These are phyloP conservation scores for Wallacemonas sp. DNA, from an alignment of 208 protist species.

Conservation along the genomic window DNA sequence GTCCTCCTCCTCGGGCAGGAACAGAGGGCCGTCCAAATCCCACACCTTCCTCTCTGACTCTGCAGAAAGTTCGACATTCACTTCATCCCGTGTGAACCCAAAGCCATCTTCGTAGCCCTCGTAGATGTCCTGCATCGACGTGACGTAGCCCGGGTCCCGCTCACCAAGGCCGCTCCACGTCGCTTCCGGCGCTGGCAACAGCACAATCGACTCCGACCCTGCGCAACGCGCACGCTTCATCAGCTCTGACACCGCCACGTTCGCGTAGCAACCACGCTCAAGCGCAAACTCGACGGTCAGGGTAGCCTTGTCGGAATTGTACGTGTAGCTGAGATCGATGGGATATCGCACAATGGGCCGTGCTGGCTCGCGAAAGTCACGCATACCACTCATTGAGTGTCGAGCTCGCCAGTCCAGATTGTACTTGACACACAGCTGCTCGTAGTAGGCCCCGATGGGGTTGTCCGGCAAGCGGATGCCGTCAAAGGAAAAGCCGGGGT, in stretches of 20 bases:
- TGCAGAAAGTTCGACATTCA: constrained; percentile 19
- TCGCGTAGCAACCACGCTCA: constrained; percentile 86
- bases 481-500: constrained; percentile 85
- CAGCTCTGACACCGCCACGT: constrained; percentile 82
- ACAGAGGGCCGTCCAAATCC: constrained; percentile 62
- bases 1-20: constrained; percentile 49
- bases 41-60: constrained; percentile 49
- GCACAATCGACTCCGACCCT: constrained; percentile 61
- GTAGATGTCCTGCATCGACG: constrained; percentile 83
- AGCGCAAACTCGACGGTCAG: constrained; percentile 72
- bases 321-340: constrained; percentile 57
- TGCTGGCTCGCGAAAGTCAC: constrained; percentile 80
- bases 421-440: constrained; percentile 77
- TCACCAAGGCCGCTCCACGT: constrained; percentile 59
- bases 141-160: constrained; percentile 74
- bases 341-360: constrained; percentile 82
- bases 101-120: constrained; percentile 72
- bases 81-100: constrained; percentile 58
- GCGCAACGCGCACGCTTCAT: constrained; percentile 71
- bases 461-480: constrained; percentile 65
- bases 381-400: constrained; percentile 54
- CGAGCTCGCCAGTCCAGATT: constrained; percentile 67
- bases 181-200: constrained; percentile 50
- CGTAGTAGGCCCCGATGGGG: constrained; percentile 64
- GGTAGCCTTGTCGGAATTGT: constrained; percentile 37